A percentile compares a stretch with the other conserved stretches of the same genome.
These are phyloP conservation scores for Boletus rubescentipes DNA, from an alignment of 768 basidiomycete genomes.

Conservation along the genomic window DNA sequence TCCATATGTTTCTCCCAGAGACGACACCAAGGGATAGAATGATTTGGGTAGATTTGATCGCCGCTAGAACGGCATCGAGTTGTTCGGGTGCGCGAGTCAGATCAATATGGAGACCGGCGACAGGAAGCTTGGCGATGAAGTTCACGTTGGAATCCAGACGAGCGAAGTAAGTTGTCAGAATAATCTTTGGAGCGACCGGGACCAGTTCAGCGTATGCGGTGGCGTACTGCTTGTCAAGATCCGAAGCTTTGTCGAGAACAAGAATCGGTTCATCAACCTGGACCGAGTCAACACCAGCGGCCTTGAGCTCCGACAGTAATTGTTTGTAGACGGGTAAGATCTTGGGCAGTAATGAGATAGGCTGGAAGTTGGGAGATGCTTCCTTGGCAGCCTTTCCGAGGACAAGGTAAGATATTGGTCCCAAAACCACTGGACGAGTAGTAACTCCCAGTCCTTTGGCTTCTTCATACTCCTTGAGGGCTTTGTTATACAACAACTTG, in stretches of 20 bases:
- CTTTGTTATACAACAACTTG: conserved; percentile 95
- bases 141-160: conserved; percentile 91
- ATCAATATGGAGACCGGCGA: conserved; percentile 95
- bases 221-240: conserved; percentile 76
- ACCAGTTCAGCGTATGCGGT: conserved; percentile 79
- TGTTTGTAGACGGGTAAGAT: conserved; percentile 91
- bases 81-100: conserved; percentile 91
- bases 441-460: conserved; percentile 84
- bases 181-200: conserved; percentile 84
- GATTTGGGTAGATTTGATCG: conserved; percentile 79
- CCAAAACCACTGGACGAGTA: conserved; percentile 95
- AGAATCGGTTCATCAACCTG: conserved; percentile 98
- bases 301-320: conserved; percentile 86
- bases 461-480: conserved; percentile 91
- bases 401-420: conserved; percentile 92
- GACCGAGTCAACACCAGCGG: conserved; percentile 90
- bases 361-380: conserved; percentile 80
- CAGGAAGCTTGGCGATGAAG: conserved; percentile 87
- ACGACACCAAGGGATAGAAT: conserved; percentile 92
- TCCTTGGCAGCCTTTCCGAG: conserved; percentile 91
- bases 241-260: conserved; percentile 81
- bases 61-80: conserved; percentile 76
- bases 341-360: conserved; percentile 85
- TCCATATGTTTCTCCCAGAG: conserved; percentile 99
- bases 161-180: conserved; percentile 95